phyloP scores from a whole-genome alignment of 2,329 filamentous ascomycete genomes.

The Emergomyces orientalis region DNA sequence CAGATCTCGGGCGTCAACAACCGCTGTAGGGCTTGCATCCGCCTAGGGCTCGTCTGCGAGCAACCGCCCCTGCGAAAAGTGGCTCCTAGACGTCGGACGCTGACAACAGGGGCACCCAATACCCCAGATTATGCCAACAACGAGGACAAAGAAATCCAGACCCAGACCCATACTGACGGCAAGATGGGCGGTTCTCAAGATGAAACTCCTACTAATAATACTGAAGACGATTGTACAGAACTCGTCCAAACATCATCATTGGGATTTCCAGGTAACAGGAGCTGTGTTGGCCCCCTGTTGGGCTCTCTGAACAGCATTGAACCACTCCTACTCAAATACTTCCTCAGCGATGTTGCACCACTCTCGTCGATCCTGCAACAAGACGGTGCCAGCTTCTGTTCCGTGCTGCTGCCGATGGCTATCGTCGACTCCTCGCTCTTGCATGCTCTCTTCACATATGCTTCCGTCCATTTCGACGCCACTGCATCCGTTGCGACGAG shows the following conservation, averaged over 20 bases:
- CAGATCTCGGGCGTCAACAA: not conserved
- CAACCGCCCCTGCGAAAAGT: not conserved
- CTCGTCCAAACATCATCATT: not conserved
- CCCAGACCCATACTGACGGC: not conserved
- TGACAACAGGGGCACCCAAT: not conserved
- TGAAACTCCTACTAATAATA: not conserved
- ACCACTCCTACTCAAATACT: not conserved
- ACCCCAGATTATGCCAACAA: not conserved
- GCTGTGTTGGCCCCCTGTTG: not conserved
- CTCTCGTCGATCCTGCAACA: not conserved
- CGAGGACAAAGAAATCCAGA: not conserved
- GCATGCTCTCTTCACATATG: conserved; percentile 14
- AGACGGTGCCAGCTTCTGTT: not conserved
- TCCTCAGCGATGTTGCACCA: not conserved
- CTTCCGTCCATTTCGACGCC: conserved; percentile 13
- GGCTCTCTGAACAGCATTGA: not conserved
- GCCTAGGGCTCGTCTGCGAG: not conserved
- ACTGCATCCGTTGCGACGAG: conserved; percentile 6
- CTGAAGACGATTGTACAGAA: not conserved
- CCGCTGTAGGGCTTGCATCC: not conserved
- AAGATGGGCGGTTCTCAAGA: not conserved
- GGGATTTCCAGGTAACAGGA: not conserved
- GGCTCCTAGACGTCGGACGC: not conserved
- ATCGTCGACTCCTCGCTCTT: conserved; percentile 15
- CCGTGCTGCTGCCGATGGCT: conserved; percentile 5